A percentile compares a stretch with the other conserved stretches of the same genome.
Evolutionary conservation across 495 filamentous ascomycete species (phyloP).

Genomic region (Hypoxylon crocopeplum): DNA sequence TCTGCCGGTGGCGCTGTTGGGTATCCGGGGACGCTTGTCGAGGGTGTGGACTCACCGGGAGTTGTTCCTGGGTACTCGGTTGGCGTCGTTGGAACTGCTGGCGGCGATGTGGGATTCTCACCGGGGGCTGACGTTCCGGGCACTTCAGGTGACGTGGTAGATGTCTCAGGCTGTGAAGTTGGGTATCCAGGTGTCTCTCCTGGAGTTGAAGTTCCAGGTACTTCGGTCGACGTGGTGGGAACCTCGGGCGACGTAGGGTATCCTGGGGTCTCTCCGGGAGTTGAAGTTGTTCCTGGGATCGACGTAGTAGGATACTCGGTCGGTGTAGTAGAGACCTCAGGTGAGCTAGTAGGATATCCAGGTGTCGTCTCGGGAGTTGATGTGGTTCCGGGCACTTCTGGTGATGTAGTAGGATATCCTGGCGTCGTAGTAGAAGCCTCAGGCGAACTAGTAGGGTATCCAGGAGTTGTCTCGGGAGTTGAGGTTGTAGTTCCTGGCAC

Average conservation of each 20-base stretch:
- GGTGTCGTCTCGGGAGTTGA: not conserved
- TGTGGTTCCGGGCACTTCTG: not conserved
- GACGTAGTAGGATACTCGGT: not conserved
- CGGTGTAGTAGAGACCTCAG: not conserved
- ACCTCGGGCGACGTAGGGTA: not conserved
- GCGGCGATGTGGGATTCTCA: no score
- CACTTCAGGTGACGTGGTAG: no score
- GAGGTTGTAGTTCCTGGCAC: not conserved
- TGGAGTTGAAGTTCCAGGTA: not conserved
- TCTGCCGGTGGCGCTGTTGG: conserved; percentile 4
- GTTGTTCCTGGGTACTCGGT: no score
- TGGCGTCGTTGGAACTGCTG: no score
- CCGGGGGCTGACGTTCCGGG: no score
- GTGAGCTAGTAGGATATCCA: not conserved
- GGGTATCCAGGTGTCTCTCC: not conserved
- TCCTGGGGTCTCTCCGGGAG: not conserved
- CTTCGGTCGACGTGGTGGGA: not conserved
- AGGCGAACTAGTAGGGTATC: not conserved
- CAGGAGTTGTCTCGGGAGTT: not conserved
- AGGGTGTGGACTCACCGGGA: no score
- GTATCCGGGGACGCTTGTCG: not conserved
- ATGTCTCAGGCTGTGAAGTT: not conserved
- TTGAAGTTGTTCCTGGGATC: not conserved
- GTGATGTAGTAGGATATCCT: not conserved
- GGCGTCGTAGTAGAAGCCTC: not conserved